These are phyloP conservation scores for Nyctanthes arbortristis DNA, from an alignment of 257 asterid genomes.

Conservation along the genomic window DNA sequence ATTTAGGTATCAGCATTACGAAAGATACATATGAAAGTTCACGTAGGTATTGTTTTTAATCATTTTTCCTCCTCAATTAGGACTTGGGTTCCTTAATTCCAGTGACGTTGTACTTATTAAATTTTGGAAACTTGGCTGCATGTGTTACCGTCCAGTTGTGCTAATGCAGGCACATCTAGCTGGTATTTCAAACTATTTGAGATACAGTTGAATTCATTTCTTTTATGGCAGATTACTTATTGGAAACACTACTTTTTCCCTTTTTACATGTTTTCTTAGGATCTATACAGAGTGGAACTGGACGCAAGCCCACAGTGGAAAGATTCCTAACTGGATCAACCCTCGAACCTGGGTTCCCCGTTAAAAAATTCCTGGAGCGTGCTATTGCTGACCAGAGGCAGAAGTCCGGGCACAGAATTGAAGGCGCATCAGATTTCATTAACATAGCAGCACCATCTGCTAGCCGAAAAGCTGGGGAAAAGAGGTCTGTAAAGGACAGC, in stretches of 20 bases:
- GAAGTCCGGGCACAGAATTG: conserved; percentile 30
- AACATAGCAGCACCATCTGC: conserved; percentile 21
- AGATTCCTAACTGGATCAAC: conserved; percentile 11
- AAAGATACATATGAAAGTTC: neutral
- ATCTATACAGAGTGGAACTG: conserved; percentile 24
- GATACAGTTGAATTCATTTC: conserved; percentile 1
- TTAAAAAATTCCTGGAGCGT: conserved; percentile 15
- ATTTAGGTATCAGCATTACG: neutral
- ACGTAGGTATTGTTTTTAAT: neutral
- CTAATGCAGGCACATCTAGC: neutral
- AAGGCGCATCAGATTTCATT: conserved; percentile 32
- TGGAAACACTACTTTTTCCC: neutral
- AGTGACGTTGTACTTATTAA: neutral
- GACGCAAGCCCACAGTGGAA: conserved; percentile 15
- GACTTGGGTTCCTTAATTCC: no score
- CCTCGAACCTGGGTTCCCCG: conserved; percentile 1
- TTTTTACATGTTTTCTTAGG: conserved; percentile 27
- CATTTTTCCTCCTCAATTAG: neutral
- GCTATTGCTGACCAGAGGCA: conserved; percentile 35
- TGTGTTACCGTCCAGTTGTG: neutral
- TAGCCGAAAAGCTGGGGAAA: conserved; percentile 27
- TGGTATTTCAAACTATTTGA: neutral
- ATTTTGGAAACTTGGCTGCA: neutral
- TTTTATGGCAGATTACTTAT: neutral
- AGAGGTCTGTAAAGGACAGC: conserved; percentile 36